Evolutionary conservation across 148 eudicot genomes (phyloP).

Genomic region (Nepenthes mirabilis): DNA sequence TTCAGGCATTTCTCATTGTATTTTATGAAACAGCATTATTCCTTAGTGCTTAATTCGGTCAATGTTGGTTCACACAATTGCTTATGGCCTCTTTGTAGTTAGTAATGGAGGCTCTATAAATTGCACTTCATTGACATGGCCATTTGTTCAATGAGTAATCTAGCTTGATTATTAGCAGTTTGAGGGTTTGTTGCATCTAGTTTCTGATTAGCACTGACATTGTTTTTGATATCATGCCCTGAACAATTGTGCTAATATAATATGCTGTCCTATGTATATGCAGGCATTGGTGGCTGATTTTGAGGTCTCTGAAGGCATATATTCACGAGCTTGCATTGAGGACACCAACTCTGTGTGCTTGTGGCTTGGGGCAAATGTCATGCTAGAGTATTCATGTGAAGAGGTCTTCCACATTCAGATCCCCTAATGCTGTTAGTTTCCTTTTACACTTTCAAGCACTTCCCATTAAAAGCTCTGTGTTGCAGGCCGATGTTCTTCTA

Average conservation of each 20-base stretch:
- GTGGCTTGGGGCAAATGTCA: constrained; percentile 94
- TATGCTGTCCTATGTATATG: constrained; percentile 2
- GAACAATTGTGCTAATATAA: not conserved
- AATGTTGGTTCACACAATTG: too few species aligned
- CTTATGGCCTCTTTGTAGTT: too few species aligned
- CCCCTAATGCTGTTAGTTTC: constrained; percentile 2
- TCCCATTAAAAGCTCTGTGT: not conserved
- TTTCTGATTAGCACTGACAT: too few species aligned
- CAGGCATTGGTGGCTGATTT: constrained; percentile 79
- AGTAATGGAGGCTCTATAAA: too few species aligned
- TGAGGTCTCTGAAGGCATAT: constrained; percentile 90
- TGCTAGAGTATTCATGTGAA: constrained; percentile 92
- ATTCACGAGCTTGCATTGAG: constrained; percentile 64
- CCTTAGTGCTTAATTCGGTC: too few species aligned
- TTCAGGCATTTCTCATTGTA: too few species aligned
- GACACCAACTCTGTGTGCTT: constrained; percentile 78
- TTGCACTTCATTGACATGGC: too few species aligned
- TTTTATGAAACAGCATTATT: too few species aligned
- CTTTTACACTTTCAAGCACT: not conserved
- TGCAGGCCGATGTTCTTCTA: constrained; percentile 71
- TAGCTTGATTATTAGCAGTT: too few species aligned
- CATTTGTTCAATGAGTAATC: too few species aligned
- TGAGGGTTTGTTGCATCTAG: too few species aligned
- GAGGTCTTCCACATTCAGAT: constrained; percentile 38
- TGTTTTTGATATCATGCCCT: not conserved